These are phyloP conservation scores for Paradendryphiella salina DNA, from an alignment of 2,329 filamentous ascomycete genomes.

Conservation along the genomic window DNA sequence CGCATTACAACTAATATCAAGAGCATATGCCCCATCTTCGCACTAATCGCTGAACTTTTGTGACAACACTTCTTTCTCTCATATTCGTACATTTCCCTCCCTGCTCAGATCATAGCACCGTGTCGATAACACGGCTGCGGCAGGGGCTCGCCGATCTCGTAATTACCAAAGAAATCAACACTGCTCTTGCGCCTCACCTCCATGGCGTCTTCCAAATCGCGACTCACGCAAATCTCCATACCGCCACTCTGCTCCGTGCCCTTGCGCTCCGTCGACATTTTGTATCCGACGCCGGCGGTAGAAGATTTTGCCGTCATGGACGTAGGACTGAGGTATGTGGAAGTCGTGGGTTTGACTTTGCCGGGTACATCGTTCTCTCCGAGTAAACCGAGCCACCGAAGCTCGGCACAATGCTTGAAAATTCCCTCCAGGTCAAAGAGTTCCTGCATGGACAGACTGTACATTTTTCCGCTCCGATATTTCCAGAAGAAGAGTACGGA, in stretches of 20 bases:
- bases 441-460: slow-evolving; percentile 42
- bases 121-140: slow-evolving; percentile 38
- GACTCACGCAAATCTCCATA: slow-evolving; percentile 44
- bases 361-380: slow-evolving; percentile 27
- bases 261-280: slow-evolving; percentile 39
- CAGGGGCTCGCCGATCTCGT: slow-evolving; percentile 40
- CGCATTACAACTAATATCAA: too few relatives aligned
- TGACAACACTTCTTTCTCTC: not conserved
- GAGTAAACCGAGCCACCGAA: slow-evolving; percentile 37
- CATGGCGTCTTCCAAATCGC: slow-evolving; percentile 42
- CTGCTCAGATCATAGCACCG: slow-evolving; percentile 36
- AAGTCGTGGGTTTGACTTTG: slow-evolving; percentile 6
- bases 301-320: slow-evolving; percentile 1
- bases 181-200: slow-evolving; percentile 32
- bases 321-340: slow-evolving; percentile 22
- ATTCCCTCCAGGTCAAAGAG: slow-evolving; percentile 43
- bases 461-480: slow-evolving; percentile 38
- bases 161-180: slow-evolving; percentile 45
- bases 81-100: not conserved
- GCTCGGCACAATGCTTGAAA: slow-evolving; percentile 40
- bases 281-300: slow-evolving; percentile 41
- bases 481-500: slow-evolving; percentile 45
- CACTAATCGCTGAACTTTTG: not conserved
- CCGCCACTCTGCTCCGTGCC: slow-evolving; percentile 42
- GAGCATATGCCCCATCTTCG: too few relatives aligned